Evolutionary conservation across 257 asterid species (phyloP).

Genomic region (Petunia axillaris): DNA sequence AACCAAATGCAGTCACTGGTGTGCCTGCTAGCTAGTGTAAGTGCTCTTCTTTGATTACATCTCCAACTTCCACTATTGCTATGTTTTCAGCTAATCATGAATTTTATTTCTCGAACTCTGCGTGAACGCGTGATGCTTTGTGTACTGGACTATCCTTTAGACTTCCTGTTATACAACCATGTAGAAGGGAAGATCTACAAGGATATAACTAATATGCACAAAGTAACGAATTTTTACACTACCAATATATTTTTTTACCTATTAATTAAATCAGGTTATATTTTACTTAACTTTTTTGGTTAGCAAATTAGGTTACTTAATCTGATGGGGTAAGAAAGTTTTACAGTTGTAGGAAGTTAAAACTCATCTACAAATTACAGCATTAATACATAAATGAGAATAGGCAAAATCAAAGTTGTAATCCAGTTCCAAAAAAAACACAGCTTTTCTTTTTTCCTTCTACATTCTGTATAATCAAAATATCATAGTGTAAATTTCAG

Average conservation of each 20-base stretch:
- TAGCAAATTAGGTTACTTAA: not conserved
- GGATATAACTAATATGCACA: not conserved
- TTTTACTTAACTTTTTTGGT: not conserved
- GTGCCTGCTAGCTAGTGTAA: too few species aligned
- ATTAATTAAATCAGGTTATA: not conserved
- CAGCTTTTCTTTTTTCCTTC: not conserved
- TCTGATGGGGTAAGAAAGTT: too few species aligned
- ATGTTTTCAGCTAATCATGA: too few species aligned
- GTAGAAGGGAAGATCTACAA: too few species aligned
- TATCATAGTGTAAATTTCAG: slow-evolving; percentile 17
- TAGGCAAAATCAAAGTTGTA: not conserved
- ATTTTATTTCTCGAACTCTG: too few species aligned
- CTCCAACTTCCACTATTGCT: too few species aligned
- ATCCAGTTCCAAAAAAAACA: not conserved
- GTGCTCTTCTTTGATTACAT: too few species aligned
- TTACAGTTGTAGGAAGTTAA: too few species aligned
- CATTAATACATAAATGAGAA: not conserved
- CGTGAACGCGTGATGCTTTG: too few species aligned
- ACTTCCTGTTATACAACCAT: too few species aligned
- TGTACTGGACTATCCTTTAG: not conserved
- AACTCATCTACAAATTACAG: too few species aligned
- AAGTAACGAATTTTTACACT: not conserved
- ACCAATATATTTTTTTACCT: not conserved
- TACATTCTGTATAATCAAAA: not conserved
- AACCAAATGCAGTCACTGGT: too few species aligned